These are phyloP conservation scores for Mycena capillaripes DNA, from an alignment of 768 basidiomycete genomes.

Conservation along the genomic window DNA sequence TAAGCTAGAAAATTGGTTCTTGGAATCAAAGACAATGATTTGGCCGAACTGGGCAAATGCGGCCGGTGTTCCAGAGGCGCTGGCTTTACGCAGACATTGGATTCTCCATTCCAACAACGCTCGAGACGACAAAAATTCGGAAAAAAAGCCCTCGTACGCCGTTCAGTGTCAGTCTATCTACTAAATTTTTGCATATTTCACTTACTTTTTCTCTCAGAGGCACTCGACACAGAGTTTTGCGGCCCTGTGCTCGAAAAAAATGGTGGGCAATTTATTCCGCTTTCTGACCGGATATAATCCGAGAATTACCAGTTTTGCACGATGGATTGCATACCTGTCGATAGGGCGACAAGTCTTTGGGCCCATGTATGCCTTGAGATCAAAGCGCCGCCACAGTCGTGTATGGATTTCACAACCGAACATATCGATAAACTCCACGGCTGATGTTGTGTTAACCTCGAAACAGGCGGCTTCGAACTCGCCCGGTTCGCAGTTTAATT, in stretches of 20 bases:
- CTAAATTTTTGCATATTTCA: not conserved
- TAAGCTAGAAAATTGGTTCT: not conserved
- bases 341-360: not conserved
- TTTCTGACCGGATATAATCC: not conserved
- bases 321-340: not conserved
- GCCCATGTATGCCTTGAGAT: not conserved
- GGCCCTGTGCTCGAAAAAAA: not conserved
- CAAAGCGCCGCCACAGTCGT: too few species aligned
- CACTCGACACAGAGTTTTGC: not conserved
- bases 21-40: not conserved
- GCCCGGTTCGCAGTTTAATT: too few species aligned
- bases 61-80: not conserved
- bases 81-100: not conserved
- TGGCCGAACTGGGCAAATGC: not conserved
- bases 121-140: not conserved
- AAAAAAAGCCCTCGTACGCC: not conserved
- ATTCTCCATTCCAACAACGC: too few species aligned
- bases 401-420: too few species aligned
- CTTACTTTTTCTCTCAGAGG: not conserved
- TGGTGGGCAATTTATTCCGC: not conserved
- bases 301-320: not conserved
- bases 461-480: too few species aligned
- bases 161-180: not conserved
- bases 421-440: too few species aligned
- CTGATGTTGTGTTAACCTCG: too few species aligned